Evolutionary conservation across 768 basidiomycete species (phyloP).

Genomic region (Auriscalpium vulgare): DNA sequence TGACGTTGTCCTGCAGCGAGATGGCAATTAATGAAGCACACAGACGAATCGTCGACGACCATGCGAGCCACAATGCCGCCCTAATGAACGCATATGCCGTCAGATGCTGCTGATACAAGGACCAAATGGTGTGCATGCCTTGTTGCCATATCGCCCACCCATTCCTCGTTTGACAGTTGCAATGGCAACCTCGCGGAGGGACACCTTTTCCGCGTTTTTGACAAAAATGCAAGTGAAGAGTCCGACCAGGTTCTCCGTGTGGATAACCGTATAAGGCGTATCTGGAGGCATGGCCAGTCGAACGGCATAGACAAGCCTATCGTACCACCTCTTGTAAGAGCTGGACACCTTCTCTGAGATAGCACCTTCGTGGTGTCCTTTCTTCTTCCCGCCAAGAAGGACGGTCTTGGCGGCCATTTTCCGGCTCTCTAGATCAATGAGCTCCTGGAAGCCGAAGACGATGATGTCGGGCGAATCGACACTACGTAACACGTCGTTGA

Average conservation of each 20-base stretch:
- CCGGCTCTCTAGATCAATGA: slow-evolving; percentile 90
- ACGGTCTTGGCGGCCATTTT: slow-evolving; percentile 92
- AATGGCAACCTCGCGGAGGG: slow-evolving; percentile 63
- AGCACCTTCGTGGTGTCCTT: slow-evolving; percentile 38
- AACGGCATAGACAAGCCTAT: slow-evolving; percentile 66
- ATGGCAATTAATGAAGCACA: slow-evolving; percentile 96
- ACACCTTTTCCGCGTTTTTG: slow-evolving; percentile 52
- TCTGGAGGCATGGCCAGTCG: slow-evolving; percentile 66
- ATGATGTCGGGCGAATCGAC: slow-evolving; percentile 82
- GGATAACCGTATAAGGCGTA: slow-evolving; percentile 68
- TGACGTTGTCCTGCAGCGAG: slow-evolving; percentile 91
- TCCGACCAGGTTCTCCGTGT: slow-evolving; percentile 87
- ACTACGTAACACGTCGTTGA: slow-evolving; percentile 68
- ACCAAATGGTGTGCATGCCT: slow-evolving; percentile 42
- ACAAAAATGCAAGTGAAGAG: slow-evolving; percentile 74
- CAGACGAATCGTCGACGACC: slow-evolving; percentile 83
- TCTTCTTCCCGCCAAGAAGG: slow-evolving; percentile 67
- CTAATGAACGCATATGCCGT: slow-evolving; percentile 27
- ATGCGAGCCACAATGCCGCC: slow-evolving; percentile 89
- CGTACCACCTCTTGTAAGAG: slow-evolving; percentile 86
- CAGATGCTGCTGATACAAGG: not conserved
- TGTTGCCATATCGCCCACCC: slow-evolving; percentile 91
- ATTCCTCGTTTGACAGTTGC: slow-evolving; percentile 87
- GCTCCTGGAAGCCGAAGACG: slow-evolving; percentile 91
- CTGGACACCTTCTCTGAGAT: slow-evolving; percentile 79